A percentile compares a stretch with the other conserved stretches of the same genome.
These are phyloP conservation scores for Microbotryum lychnidis-dioicae DNA, from an alignment of 1,284 basidiomycete species.

Conservation along the genomic window DNA sequence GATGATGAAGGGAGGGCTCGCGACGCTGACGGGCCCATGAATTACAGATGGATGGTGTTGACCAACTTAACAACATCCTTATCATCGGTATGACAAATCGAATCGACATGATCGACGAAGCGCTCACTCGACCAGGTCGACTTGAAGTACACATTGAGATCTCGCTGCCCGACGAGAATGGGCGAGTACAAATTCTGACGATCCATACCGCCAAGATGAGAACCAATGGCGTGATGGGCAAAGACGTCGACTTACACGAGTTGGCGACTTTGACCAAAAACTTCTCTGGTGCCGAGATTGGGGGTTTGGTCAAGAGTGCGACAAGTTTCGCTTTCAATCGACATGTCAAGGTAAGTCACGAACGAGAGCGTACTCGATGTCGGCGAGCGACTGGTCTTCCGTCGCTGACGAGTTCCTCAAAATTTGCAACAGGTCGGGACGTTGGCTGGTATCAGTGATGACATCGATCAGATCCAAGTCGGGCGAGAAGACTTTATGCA, in stretches of 20 bases:
- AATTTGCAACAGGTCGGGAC: slow-evolving; percentile 60
- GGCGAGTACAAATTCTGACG: slow-evolving; percentile 84
- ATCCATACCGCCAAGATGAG: slow-evolving; percentile 97
- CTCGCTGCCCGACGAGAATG: slow-evolving; percentile 87
- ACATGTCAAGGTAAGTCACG: slow-evolving; percentile 71
- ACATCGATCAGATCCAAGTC: slow-evolving; percentile 87
- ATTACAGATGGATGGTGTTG: slow-evolving; percentile 92
- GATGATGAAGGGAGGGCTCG: neutral
- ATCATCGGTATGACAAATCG: slow-evolving; percentile 99
- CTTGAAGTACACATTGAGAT: slow-evolving; percentile 99
- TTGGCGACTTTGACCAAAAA: slow-evolving; percentile 86
- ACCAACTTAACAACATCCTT: slow-evolving; percentile 97
- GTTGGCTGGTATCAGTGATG: slow-evolving; percentile 90
- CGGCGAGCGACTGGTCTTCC: neutral
- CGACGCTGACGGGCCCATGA: neutral
- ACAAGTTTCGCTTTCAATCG: slow-evolving; percentile 97
- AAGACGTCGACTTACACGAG: slow-evolving; percentile 75
- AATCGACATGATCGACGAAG: slow-evolving; percentile 98
- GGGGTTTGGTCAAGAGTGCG: slow-evolving; percentile 92
- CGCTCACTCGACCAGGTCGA: slow-evolving; percentile 90
- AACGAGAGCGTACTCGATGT: neutral
- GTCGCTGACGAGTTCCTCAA: neutral
- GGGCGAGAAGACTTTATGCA: slow-evolving; percentile 80
- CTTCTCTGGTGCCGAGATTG: slow-evolving; percentile 95
- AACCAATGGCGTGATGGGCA: slow-evolving; percentile 79